These are phyloP conservation scores for Kockiozyma suomiensis DNA, from an alignment of 805 yeast genomes.

Conservation along the genomic window DNA sequence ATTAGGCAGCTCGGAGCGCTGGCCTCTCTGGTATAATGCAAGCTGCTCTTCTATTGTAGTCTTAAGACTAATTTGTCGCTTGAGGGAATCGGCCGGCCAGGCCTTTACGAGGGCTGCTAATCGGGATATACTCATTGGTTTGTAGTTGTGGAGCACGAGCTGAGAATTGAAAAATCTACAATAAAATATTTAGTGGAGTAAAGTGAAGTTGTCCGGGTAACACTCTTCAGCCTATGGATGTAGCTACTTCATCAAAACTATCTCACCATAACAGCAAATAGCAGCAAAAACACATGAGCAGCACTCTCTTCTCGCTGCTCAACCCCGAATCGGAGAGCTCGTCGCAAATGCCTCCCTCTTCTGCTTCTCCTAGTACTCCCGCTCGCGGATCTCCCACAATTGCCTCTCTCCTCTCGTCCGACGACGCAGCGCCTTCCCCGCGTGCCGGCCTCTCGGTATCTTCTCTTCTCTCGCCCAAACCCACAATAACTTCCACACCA, in stretches of 20 bases:
- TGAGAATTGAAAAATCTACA: no score
- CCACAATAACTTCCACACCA: not conserved
- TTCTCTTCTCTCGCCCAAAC: constrained; percentile 7
- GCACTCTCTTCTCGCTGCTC: constrained; percentile 1
- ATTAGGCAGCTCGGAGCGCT: constrained; percentile 8
- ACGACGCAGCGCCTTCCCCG: not conserved
- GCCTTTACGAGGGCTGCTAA: constrained; percentile 20
- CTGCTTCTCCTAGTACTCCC: not conserved
- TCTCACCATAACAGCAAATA: not conserved
- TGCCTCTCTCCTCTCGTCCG: constrained; percentile 7
- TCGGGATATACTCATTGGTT: constrained; percentile 7
- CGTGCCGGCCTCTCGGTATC: constrained; percentile 8
- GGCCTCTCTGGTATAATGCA: not conserved
- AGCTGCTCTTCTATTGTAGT: constrained; percentile 20
- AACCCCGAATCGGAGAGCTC: not conserved
- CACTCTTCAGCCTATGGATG: not conserved
- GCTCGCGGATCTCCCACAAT: constrained; percentile 8
- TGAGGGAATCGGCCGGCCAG: constrained; percentile 26
- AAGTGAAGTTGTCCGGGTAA: not conserved
- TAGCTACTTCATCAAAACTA: not conserved
- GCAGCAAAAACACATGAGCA: not conserved
- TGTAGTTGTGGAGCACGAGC: not conserved
- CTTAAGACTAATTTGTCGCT: constrained; percentile 15
- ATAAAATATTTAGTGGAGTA: no score
- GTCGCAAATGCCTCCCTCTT: not conserved